These are phyloP conservation scores for Saposhnikovia divaricata DNA, from an alignment of 129 eudicot species.

Conservation along the genomic window DNA sequence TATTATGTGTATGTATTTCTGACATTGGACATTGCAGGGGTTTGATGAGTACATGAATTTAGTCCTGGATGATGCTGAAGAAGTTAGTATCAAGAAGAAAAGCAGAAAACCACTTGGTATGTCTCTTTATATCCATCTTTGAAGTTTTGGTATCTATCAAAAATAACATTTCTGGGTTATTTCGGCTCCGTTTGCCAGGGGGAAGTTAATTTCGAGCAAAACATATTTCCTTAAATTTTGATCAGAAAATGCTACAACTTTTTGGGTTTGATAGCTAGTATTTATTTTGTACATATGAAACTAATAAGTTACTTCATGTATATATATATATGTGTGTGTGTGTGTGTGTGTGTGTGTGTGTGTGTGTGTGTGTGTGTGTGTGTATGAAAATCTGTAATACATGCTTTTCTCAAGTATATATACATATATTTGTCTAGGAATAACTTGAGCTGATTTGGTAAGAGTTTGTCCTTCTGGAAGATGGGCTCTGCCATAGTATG, in stretches of 20 bases:
- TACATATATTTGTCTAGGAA: neutral
- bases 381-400: neutral
- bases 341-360: no score
- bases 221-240: neutral
- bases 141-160: neutral
- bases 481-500: neutral
- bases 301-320: neutral
- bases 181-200: neutral
- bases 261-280: neutral
- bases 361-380: no score
- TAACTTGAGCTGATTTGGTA: neutral
- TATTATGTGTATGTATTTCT: neutral
- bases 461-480: neutral
- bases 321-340: neutral
- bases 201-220: neutral
- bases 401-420: neutral
- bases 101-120: conserved; percentile 57
- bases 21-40: conserved; percentile 24
- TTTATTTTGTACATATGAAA: neutral
- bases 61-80: conserved; percentile 74
- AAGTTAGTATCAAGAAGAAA: conserved; percentile 60
- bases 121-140: neutral
- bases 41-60: conserved; percentile 79
- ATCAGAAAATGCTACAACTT: neutral
- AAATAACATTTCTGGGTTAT: neutral